Conservation (phyloP, 345 rosid genomes). For the Crucihimalaya himalaica region DNA sequence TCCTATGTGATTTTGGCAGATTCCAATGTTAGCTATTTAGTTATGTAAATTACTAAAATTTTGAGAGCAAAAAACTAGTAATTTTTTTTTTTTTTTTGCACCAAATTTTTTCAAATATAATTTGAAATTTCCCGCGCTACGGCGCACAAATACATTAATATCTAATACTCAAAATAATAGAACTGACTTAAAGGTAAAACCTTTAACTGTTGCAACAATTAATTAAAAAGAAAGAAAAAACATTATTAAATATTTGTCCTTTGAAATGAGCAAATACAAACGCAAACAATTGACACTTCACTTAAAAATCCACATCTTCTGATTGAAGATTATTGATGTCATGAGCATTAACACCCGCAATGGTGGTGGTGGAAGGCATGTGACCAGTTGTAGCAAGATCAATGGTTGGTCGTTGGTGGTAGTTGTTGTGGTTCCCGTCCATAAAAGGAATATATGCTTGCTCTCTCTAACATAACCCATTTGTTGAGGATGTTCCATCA, state of each 20-base stretch:
- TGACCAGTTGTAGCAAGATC: neutral
- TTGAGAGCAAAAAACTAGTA: too few species aligned
- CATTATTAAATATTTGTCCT: neutral
- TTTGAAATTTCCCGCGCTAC: too few species aligned
- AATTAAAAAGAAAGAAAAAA: neutral
- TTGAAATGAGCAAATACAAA: neutral
- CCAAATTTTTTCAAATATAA: too few species aligned
- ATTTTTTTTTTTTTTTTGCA: too few species aligned
- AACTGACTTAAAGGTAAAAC: neutral
- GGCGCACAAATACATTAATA: too few species aligned
- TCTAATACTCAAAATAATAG: too few species aligned
- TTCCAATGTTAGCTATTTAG: too few species aligned
- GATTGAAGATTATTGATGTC: neutral
- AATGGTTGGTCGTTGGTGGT: neutral
- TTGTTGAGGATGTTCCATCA: neutral
- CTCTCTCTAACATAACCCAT: neutral
- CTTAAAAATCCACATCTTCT: neutral
- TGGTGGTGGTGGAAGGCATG: neutral
- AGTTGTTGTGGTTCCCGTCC: too few species aligned
- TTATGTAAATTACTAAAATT: too few species aligned
- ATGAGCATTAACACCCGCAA: neutral
- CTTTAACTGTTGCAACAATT: neutral
- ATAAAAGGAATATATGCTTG: too few species aligned
- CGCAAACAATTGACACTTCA: neutral
- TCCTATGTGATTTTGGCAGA: too few species aligned